Conservation (phyloP, 163 green algal species). For the Smithsoniella earleae region DNA sequence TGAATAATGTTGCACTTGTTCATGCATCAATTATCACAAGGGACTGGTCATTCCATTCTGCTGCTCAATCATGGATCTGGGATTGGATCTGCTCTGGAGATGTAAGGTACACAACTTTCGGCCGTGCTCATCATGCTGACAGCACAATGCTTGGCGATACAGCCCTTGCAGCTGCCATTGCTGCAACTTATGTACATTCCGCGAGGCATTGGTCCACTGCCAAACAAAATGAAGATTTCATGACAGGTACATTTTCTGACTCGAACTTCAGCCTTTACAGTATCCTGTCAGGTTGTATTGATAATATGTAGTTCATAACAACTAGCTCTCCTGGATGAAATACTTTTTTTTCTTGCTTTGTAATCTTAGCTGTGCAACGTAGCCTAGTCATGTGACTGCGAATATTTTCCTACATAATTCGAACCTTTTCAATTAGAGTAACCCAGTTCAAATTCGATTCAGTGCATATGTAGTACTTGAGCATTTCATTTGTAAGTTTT, state of each 20-base stretch:
- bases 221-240: conserved; percentile 6
- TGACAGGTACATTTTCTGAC: background rate
- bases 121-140: conserved; percentile 16
- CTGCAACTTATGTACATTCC: background rate
- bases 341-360: too few relatives aligned
- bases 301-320: too few relatives aligned
- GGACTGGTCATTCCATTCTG: conserved; percentile 28
- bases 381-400: too few relatives aligned
- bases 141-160: conserved; percentile 26
- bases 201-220: background rate
- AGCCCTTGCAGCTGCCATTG: conserved; percentile 1
- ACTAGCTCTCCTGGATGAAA: too few relatives aligned
- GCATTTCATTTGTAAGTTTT: too few relatives aligned
- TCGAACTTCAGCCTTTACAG: too few relatives aligned
- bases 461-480: too few relatives aligned
- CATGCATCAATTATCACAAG: conserved; percentile 22
- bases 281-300: too few relatives aligned
- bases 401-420: too few relatives aligned
- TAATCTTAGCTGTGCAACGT: too few relatives aligned
- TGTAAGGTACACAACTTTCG: conserved; percentile 19
- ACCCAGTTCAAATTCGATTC: too few relatives aligned
- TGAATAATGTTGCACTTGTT: conserved; percentile 24
- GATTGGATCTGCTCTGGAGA: conserved; percentile 28
- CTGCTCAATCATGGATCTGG: conserved; percentile 28
- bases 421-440: too few relatives aligned